A percentile compares a stretch with the other conserved stretches of the same genome.
phyloP scores from a whole-genome alignment of 2,329 filamentous ascomycete genomes.

The Neopestalotiopsis sp. region DNA sequence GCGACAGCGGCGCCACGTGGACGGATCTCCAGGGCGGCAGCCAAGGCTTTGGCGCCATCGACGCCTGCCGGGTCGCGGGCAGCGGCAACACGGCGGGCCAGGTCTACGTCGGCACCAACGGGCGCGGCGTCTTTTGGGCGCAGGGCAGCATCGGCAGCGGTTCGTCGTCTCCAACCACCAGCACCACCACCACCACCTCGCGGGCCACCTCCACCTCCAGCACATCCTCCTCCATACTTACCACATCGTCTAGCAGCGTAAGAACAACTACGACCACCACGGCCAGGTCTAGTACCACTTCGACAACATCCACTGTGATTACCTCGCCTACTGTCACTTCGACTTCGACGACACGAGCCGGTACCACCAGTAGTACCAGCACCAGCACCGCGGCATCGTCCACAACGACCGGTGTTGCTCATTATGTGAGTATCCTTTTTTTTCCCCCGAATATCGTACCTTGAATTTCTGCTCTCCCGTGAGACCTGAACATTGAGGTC shows the following conservation, averaged over 20 bases:
- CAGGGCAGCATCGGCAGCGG: constrained; percentile 28
- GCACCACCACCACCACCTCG: constrained; percentile 14
- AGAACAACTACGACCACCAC: neutral
- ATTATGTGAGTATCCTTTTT: constrained; percentile 14
- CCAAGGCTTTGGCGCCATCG: constrained; percentile 51
- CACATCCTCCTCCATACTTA: neutral
- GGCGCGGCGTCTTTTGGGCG: constrained; percentile 50
- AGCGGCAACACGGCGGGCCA: constrained; percentile 51
- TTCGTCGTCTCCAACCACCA: constrained; percentile 22
- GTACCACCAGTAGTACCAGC: constrained; percentile 11
- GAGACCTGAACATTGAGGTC: no score
- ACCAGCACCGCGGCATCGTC: neutral
- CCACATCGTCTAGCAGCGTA: neutral
- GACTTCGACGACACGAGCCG: no score
- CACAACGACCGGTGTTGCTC: constrained; percentile 6
- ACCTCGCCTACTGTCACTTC: neutral
- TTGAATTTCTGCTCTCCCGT: no score
- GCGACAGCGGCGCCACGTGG: constrained; percentile 50
- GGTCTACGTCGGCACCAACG: constrained; percentile 58
- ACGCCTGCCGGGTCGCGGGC: constrained; percentile 46
- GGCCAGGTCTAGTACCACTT: neutral
- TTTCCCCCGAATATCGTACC: neutral
- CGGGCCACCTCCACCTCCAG: neutral
- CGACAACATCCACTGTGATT: neutral
- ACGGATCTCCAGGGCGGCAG: constrained; percentile 49